Conservation (phyloP, 495 filamentous ascomycete genomes). For the Aspergillus kassunensis region DNA sequence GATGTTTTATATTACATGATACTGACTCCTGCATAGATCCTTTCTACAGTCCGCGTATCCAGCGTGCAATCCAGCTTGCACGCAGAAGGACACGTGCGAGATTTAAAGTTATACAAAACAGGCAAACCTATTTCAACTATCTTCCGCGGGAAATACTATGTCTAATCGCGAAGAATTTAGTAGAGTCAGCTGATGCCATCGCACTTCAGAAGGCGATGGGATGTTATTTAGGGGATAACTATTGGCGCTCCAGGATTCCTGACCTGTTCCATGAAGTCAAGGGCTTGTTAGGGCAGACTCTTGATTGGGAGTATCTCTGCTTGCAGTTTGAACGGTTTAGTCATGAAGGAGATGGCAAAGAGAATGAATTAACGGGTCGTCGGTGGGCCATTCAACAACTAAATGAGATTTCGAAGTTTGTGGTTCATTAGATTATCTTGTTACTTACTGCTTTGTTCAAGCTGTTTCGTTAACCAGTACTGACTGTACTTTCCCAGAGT, state of each 20-base stretch:
- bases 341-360: too few species aligned
- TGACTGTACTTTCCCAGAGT: too few species aligned
- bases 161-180: not conserved
- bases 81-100: not conserved
- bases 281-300: not conserved
- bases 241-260: slow-evolving; percentile 4
- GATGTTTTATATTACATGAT: not conserved
- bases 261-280: slow-evolving; percentile 1
- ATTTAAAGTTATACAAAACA: not conserved
- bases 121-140: not conserved
- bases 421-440: too few species aligned
- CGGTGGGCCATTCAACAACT: not conserved
- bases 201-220: slow-evolving; percentile 1
- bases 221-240: slow-evolving; percentile 4
- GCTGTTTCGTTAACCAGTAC: too few species aligned
- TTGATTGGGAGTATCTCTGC: slow-evolving; percentile 6
- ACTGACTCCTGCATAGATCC: not conserved
- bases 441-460: too few species aligned
- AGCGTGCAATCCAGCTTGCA: not conserved
- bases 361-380: not conserved
- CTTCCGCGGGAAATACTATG: not conserved
- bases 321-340: not conserved
- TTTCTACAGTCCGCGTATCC: not conserved
- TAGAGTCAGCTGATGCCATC: not conserved
- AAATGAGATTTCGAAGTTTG: not conserved